phyloP scores from a whole-genome alignment of 345 rosid genomes.

The Sapria himalayana region DNA sequence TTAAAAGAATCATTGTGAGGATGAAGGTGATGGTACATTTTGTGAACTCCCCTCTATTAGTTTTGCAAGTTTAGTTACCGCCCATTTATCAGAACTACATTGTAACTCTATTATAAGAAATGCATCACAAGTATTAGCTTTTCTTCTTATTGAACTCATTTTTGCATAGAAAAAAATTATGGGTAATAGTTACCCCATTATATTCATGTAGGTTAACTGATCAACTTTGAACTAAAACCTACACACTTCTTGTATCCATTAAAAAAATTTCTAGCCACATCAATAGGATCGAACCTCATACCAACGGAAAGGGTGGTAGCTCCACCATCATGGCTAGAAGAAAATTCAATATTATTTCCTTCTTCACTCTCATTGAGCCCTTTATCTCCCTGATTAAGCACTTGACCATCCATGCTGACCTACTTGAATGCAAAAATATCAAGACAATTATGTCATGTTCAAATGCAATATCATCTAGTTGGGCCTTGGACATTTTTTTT shows the following conservation, averaged over 20 bases:
- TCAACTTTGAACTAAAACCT: slow-evolving; percentile 44
- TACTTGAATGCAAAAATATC: no score
- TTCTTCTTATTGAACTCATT: slow-evolving; percentile 48
- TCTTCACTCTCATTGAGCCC: slow-evolving; percentile 33
- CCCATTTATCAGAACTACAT: slow-evolving; percentile 51
- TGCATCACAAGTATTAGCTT: slow-evolving; percentile 44
- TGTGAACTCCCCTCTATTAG: slow-evolving; percentile 34
- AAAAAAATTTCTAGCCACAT: slow-evolving; percentile 56
- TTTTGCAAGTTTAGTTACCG: slow-evolving; percentile 56
- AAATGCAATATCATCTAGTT: no score
- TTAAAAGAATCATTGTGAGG: slow-evolving; percentile 83
- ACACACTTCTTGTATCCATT: slow-evolving; percentile 49
- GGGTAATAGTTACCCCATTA: slow-evolving; percentile 25
- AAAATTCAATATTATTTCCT: slow-evolving; percentile 17
- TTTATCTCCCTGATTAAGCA: slow-evolving; percentile 33
- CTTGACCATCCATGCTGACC: no score
- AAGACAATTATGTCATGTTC: no score
- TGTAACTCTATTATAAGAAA: slow-evolving; percentile 54
- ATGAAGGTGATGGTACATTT: slow-evolving; percentile 46
- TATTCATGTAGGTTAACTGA: slow-evolving; percentile 15
- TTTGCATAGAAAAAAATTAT: slow-evolving; percentile 56
- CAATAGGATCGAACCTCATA: slow-evolving; percentile 61
- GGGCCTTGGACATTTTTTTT: no score
- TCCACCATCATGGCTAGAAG: slow-evolving; percentile 26
- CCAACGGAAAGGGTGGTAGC: slow-evolving; percentile 49